Base-by-base conservation (phyloP, 2,329 filamentous ascomycete genomes). In the Drechslera avenae region DNA sequence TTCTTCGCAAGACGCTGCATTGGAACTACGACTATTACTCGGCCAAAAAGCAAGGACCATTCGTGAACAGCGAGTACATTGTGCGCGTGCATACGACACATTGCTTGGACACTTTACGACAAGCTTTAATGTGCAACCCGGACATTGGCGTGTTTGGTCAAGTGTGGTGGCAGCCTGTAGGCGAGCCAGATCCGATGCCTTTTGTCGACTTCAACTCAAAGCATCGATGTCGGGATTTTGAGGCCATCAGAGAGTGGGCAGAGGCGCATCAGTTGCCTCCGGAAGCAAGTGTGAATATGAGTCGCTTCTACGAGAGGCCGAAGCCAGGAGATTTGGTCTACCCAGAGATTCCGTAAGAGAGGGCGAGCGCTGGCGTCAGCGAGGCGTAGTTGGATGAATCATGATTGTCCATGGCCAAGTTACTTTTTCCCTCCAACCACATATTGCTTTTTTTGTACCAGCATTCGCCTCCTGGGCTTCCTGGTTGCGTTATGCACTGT, bases 171-270 rank as follows among this genome's bases (percentile, higher is more conserved):
- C 73, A 82, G 45, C 65, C 71, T 18, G 66, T 69, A 3, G 50
- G 46, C 17, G 62, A 75, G 2, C 60, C 73, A 9, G 76, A 79
- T 0, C 78, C 83, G 1, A 71, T 71, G 40, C 78, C 83, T 0
- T 86, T 84, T 56, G 82, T 84, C 2, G 83, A 87, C 64, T 86
- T 86, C 69, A 83, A 84, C 59, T 86, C 83, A 0, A 74, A 75
- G 48, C 85, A 86, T 63, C 75, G 74, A 39, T 86, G 84, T 66
- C 79, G 81, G 28, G 82, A 84, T 62, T 85, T 81, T 44, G 81
- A 84, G 2, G 76, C 73, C 1, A 69, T 85, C 4, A 68, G 78
- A 21, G 55, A 70, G 13, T 87, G 82, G 82, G 83, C 83, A 1
- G 76, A 83, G 51, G 67, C 66, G 23, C 74, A 80, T 19, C 83